A percentile compares a stretch with the other conserved stretches of the same genome.
These are phyloP conservation scores for Penicillium corylophilum DNA, from an alignment of 2,329 filamentous ascomycete species.

Conservation along the genomic window DNA sequence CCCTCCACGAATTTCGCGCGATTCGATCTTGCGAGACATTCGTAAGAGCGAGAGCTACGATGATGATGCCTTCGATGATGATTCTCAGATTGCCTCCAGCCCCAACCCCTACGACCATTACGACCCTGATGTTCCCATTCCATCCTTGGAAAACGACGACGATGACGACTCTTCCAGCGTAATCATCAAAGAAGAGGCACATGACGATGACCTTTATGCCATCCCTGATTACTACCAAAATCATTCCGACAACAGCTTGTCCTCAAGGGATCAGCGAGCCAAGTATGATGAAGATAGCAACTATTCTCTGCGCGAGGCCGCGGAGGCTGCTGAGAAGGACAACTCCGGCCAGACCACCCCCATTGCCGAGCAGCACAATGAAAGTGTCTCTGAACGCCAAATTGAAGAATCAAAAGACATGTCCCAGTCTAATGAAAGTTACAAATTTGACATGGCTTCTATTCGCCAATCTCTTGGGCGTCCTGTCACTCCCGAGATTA, in stretches of 20 bases:
- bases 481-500: conserved; percentile 52
- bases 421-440: conserved; percentile 11
- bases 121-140: conserved; percentile 88
- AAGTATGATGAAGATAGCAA: conserved; percentile 57
- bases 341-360: conserved; percentile 35
- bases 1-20: conserved; percentile 80
- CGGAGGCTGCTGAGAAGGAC: conserved; percentile 23
- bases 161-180: conserved; percentile 57
- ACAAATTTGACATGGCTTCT: conserved; percentile 36
- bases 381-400: background rate
- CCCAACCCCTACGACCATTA: conserved; percentile 61
- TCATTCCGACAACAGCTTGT: conserved; percentile 38
- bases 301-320: conserved; percentile 51
- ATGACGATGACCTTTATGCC: conserved; percentile 61
- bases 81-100: conserved; percentile 59
- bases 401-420: background rate
- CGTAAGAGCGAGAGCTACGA: conserved; percentile 64
- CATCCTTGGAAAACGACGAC: conserved; percentile 73
- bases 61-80: conserved; percentile 61
- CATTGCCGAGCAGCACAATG: conserved; percentile 17
- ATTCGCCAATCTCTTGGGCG: conserved; percentile 41
- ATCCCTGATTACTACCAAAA: conserved; percentile 66
- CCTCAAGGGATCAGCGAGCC: conserved; percentile 29
- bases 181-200: conserved; percentile 65
- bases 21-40: conserved; percentile 87